Base-by-base conservation (phyloP, 2,329 filamentous ascomycete genomes). In the Cercospora nicotianae region DNA sequence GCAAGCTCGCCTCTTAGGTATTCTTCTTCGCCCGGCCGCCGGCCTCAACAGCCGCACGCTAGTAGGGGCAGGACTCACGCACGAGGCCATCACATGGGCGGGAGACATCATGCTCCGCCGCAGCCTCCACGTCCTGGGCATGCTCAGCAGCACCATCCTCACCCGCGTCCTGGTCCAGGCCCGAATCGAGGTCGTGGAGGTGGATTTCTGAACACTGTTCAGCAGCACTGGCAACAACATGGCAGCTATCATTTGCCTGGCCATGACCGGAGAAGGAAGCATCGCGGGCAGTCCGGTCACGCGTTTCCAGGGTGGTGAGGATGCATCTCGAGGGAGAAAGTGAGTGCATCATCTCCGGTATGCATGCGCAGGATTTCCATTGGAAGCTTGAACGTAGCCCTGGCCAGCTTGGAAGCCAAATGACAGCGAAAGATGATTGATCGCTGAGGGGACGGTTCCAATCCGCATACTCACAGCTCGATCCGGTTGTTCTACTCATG, bases 141-240 rank as follows among this genome's bases (percentile, higher is more conserved):
- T 23, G 18, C 42, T 48, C 9, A 48, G 23, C 48, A 53, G 12
- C 23, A 53, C 20, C 20, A 53, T 8, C 20, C 48, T 13, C 48
- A 53, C 3, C 18, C 48, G 5, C 48, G 28, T 26, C 48, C 12
- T 12, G 48, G 48, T 28, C 20, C 48, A 8, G 20, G 20, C 28
- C 48, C 48, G 20, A 53, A 16, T 60, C 20, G 31, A 16, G 39
- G 60, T 16, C 31, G 33, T 10, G 58, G n/a, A 36, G 13, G 36
- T 6, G 60, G 60, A n/a, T 18, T 62, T 8, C 36, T 62, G 12
- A 30, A 48, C 28, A 62, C 20, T 62, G 39, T 62, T 18, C 60
- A 62, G 36, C 60, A 62, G 39, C 60, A 62, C 10, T 62, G 60
- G 60, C 60, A 62, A 23, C 60, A 62, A 39, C 60, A 62, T 16